phyloP scores from a whole-genome alignment of 2,329 filamentous ascomycete genomes.

The Trichoderma asperellum region DNA sequence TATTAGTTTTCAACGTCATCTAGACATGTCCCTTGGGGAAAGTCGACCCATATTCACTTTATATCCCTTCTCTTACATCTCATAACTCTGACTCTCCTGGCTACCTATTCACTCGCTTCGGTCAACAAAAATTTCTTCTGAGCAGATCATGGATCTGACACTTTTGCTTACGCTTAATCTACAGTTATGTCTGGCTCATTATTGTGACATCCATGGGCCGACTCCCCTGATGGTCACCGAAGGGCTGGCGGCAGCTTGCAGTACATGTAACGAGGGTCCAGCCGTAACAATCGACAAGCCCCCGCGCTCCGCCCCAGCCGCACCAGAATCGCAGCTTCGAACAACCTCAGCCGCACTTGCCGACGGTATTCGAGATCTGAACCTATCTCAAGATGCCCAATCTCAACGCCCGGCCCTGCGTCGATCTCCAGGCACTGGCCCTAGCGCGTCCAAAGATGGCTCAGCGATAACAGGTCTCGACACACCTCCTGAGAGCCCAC shows the following conservation, averaged over 20 bases:
- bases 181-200: conserved; percentile 71
- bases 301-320: conserved; percentile 48
- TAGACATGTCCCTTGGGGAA: conserved; percentile 7
- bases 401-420: conserved; percentile 48
- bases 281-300: conserved; percentile 37
- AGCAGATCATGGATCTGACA: conserved; percentile 38
- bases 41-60: neutral
- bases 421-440: conserved; percentile 44
- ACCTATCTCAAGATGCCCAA: conserved; percentile 50
- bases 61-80: neutral
- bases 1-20: neutral
- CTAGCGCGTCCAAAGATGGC: conserved; percentile 34
- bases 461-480: conserved; percentile 49
- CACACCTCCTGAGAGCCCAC: conserved; percentile 62
- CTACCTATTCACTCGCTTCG: neutral
- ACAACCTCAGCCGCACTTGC: conserved; percentile 47
- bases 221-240: conserved; percentile 73
- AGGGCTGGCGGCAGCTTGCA: conserved; percentile 64
- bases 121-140: neutral
- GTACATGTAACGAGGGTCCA: conserved; percentile 57
- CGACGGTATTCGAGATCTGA: conserved; percentile 54
- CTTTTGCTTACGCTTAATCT: conserved; percentile 44
- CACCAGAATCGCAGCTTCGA: conserved; percentile 40
- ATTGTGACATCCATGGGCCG: conserved; percentile 71
- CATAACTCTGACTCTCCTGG: neutral